Base-by-base conservation (phyloP, 2,329 filamentous ascomycete species). In the Penicillium brevicompactum region DNA sequence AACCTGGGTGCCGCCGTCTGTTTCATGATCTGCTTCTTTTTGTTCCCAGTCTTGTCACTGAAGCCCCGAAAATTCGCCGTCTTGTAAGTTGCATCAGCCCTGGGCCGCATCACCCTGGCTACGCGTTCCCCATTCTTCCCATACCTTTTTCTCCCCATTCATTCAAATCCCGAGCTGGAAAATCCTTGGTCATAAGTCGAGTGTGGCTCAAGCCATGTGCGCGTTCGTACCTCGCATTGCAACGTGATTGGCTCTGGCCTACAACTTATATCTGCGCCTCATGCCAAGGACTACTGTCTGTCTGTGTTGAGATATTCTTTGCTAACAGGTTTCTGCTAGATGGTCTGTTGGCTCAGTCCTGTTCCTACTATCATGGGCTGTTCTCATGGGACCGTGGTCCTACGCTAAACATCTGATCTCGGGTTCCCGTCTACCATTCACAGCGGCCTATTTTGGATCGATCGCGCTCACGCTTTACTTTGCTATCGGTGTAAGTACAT, bases 11-110 rank as follows among this genome's bases (percentile, higher is more conserved):
- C 94, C 61, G 82, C 91, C 62, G 91, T 90, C 64, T 93, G 95
- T 80, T 97, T 99, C 80, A 86, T 95, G 73, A 86, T 96, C 67
- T 76, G 90, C 81, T 96, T 97, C 79, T 88, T 88, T 66, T 81
- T 97, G 54, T 93, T 96, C 78, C 92, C 92, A 51, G 82, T 92
- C 57, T 83, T 97, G 64, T 84, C 90, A 63, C 76, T 91, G 62
- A 87, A 84, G 72, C 92, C 93, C 65, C 86, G 90, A 76, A 99
- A 97, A 82, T 97, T 99, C 81, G 92, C 93, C 52, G 92, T 96
- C 63, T 76, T 97, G 94, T 97, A 87, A 89, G 93, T 93, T 55
- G 16, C 53, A 52, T 54, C 40, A 37, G 21, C 46, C 40, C 50
- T 53, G 50, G 55, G 16, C 56, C 46, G 34, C 47, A 41, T 43